Conservation (phyloP, 2,329 filamentous ascomycete genomes). For the Claviceps cyperi region DNA sequence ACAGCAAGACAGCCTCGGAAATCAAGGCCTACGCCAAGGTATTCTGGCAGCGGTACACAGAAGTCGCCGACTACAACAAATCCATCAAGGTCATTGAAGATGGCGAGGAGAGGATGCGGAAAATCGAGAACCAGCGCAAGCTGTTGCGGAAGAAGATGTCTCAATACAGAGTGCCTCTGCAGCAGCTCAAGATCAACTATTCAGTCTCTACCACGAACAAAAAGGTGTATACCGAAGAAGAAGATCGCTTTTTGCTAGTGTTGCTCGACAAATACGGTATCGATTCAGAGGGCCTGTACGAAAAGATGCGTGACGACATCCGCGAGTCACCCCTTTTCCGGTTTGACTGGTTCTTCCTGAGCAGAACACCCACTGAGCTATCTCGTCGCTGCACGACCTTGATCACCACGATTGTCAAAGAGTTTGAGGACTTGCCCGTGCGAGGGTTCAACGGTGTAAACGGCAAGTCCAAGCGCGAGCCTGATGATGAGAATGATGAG, state of each 20-base stretch:
- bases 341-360: slow-evolving; percentile 99
- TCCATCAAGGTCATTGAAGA: slow-evolving; percentile 81
- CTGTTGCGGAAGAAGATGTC: slow-evolving; percentile 90
- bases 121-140: slow-evolving; percentile 83
- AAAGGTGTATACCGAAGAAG: slow-evolving; percentile 98
- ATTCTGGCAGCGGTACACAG: slow-evolving; percentile 90
- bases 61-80: slow-evolving; percentile 80
- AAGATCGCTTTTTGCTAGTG: slow-evolving; percentile 88
- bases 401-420: slow-evolving; percentile 83
- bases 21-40: slow-evolving; percentile 85
- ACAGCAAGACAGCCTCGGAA: slow-evolving; percentile 74
- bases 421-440: slow-evolving; percentile 62
- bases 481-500: slow-evolving; percentile 72
- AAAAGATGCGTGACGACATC: slow-evolving; percentile 93
- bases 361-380: slow-evolving; percentile 83
- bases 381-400: slow-evolving; percentile 86
- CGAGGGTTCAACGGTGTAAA: slow-evolving; percentile 46
- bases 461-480: slow-evolving; percentile 58
- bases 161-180: slow-evolving; percentile 90
- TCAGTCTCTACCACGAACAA: slow-evolving; percentile 98
- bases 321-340: slow-evolving; percentile 87
- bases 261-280: slow-evolving; percentile 86
- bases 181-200: slow-evolving; percentile 98
- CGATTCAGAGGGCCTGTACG: slow-evolving; percentile 79
- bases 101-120: slow-evolving; percentile 77